Evolutionary conservation across 768 basidiomycete genomes (phyloP).

Genomic region (Sistotremastrum suecicum): DNA sequence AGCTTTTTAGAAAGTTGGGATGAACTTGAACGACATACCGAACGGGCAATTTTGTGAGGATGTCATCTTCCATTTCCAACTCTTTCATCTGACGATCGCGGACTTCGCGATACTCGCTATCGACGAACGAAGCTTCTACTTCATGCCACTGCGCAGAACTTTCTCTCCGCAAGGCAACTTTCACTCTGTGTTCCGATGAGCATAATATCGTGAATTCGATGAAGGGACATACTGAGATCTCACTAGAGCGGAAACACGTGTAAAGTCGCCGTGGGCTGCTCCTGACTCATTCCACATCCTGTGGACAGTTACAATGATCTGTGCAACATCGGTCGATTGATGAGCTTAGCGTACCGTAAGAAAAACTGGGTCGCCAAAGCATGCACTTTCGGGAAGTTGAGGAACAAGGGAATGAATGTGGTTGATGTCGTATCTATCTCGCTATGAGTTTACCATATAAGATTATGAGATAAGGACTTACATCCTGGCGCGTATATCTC

Average conservation of each 20-base stretch:
- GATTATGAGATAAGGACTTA: constrained; percentile 20
- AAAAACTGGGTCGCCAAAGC: constrained; percentile 74
- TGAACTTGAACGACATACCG: constrained; percentile 34
- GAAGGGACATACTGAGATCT: constrained; percentile 61
- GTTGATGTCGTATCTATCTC: constrained; percentile 60
- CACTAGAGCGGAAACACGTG: constrained; percentile 61
- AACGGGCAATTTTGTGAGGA: constrained; percentile 74
- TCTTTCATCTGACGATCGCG: constrained; percentile 85
- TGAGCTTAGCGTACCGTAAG: constrained; percentile 27
- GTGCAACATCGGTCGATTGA: neutral
- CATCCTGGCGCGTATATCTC: constrained; percentile 76
- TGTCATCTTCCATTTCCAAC: constrained; percentile 76
- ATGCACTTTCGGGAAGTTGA: constrained; percentile 74
- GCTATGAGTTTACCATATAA: neutral
- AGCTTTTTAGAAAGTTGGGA: neutral
- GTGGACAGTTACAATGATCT: neutral
- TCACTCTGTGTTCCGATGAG: constrained; percentile 34
- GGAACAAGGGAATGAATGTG: constrained; percentile 75
- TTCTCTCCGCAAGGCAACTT: constrained; percentile 61
- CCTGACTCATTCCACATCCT: constrained; percentile 82
- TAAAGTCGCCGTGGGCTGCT: constrained; percentile 61
- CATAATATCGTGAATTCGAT: neutral
- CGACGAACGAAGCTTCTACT: constrained; percentile 68
- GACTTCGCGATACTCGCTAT: constrained; percentile 74
- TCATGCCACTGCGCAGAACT: constrained; percentile 69